Base-by-base conservation (phyloP, 164 flowering plant genomes). In the Akebia trifoliata region DNA sequence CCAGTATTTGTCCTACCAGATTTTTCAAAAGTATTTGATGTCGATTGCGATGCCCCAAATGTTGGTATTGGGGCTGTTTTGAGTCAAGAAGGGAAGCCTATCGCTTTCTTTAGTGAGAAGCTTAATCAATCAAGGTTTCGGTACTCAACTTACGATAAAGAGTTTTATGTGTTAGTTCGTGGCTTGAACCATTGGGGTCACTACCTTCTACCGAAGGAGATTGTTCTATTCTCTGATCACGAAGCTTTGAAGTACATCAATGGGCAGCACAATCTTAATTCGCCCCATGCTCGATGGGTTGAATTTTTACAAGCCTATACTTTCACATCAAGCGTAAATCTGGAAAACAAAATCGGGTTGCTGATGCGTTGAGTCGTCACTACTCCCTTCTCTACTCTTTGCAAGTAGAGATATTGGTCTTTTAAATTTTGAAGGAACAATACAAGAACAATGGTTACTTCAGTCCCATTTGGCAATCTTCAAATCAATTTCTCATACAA, bases 321-420 rank as follows among this genome's bases (percentile, higher is more conserved):
- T 6, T 54, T 21, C 3, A 3, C 24, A 10, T 54, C 31, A 22
- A 38, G n/a, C 45, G 25, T 9, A 57, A 64, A 17, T 21, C 36
- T 0, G 51, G 57, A 3, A 9, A 6, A 2, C 36, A 25, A 12
- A 64, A 64, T 26, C 17, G 28, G 11, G 56, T 39, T 0, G 57
- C 43, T 15, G 68, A 64, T 64, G 68, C 62, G 3, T 10, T 57
- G 7, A 49, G 62, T 39, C 24, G 51, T 31, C 20, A 36, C 0
- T 6, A 29, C 3, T 32, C 36, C 3, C 37, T 51, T 18, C 45
- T 58, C 3, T 5, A 7, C 8, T 21, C 24, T 3, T 18, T 57
- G 43, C 15, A 34, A 9, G 44, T 51, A 4, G n/a, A 50, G 22
- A 50, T 39, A 0, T 1, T 59, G 42, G 58, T 63, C 0, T 58